phyloP scores from a whole-genome alignment of 345 rosid genomes.

The Acer yangbiense region DNA sequence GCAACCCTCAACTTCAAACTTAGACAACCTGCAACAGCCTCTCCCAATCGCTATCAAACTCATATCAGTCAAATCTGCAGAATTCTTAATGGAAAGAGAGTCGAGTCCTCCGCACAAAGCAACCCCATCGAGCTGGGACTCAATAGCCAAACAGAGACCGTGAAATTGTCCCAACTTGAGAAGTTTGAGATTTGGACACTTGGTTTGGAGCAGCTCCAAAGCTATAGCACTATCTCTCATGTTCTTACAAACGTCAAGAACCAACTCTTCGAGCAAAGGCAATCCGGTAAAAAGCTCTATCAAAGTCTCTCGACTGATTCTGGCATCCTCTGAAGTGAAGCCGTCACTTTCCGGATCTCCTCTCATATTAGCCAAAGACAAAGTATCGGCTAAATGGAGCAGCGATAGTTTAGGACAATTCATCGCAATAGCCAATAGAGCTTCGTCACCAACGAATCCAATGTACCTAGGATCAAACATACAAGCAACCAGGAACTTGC shows the following conservation, averaged over 20 bases:
- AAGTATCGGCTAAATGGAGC: conserved; percentile 67
- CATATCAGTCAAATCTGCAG: conserved; percentile 72
- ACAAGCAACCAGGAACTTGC: conserved; percentile 59
- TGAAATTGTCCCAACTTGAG: conserved; percentile 75
- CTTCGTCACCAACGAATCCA: conserved; percentile 76
- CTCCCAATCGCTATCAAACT: conserved; percentile 75
- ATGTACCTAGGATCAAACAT: conserved; percentile 75
- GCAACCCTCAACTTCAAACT: conserved; percentile 86
- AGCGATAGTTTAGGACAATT: conserved; percentile 63
- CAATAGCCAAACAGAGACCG: conserved; percentile 63
- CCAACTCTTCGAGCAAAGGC: conserved; percentile 62
- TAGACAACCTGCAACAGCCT: conserved; percentile 62
- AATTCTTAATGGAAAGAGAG: conserved; percentile 65
- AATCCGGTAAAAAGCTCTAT: conserved; percentile 54
- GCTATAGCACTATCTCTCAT: conserved; percentile 61
- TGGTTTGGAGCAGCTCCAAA: conserved; percentile 55
- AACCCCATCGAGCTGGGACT: conserved; percentile 68
- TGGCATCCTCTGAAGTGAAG: conserved; percentile 55
- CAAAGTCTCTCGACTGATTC: conserved; percentile 43
- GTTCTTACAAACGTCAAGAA: conserved; percentile 64
- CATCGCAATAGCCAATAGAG: conserved; percentile 55
- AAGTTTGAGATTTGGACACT: conserved; percentile 52
- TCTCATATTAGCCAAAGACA: conserved; percentile 45
- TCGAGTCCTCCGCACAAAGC: conserved; percentile 66
- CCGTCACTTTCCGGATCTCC: conserved; percentile 50